Evolutionary conservation across 257 asterid genomes (phyloP).

Genomic region (Solanum appendiculatum): DNA sequence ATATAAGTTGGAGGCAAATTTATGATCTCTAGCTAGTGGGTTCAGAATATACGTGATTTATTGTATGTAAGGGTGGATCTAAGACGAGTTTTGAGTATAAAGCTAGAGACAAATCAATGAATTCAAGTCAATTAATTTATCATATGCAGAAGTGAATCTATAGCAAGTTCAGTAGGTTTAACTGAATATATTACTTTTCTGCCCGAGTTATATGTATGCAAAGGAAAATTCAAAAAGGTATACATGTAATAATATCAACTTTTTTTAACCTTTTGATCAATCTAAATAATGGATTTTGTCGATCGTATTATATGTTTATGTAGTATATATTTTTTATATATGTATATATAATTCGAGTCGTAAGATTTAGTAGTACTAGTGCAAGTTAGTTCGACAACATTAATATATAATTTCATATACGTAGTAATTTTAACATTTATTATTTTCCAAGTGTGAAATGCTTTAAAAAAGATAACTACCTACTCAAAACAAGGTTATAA

Average conservation of each 20-base stretch:
- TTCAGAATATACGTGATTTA: not conserved
- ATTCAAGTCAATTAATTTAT: not conserved
- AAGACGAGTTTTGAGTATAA: not conserved
- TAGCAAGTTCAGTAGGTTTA: not conserved
- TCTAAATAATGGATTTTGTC: not conserved
- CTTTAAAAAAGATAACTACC: not conserved
- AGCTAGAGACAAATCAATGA: not conserved
- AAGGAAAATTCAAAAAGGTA: not conserved
- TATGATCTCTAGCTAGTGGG: not conserved
- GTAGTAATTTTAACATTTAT: not conserved
- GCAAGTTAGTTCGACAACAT: too few species aligned
- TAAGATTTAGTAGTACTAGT: too few species aligned
- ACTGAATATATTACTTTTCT: not conserved
- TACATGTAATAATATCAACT: not conserved
- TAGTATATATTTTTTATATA: too few species aligned
- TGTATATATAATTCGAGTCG: too few species aligned
- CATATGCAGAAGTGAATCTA: not conserved
- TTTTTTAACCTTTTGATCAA: not conserved
- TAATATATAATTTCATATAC: too few species aligned
- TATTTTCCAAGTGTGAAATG: not conserved
- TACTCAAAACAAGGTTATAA: too few species aligned
- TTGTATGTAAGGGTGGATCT: not conserved
- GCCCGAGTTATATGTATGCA: not conserved
- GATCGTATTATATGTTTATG: not conserved
- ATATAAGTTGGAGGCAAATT: not conserved